Percentiles rank a stretch among this genome's conserved stretches.
Conservation (phyloP, 805 yeast genomes). For the Starmera pachycereana region DNA sequence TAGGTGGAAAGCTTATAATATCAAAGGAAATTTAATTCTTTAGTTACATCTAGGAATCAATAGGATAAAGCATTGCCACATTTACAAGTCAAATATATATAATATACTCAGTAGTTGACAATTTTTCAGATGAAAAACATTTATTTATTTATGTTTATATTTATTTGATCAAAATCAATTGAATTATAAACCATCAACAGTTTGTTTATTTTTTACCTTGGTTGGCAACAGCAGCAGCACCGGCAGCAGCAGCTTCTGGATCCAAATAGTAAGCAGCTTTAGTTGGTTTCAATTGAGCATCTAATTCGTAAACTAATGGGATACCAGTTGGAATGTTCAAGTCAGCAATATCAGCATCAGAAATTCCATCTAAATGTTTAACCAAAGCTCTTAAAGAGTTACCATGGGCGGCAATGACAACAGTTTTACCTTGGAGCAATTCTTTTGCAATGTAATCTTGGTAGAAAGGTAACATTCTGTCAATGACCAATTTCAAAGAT, state of each 20-base stretch:
- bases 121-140: too few species aligned
- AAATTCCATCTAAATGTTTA: constrained; percentile 88
- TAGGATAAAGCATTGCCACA: too few species aligned
- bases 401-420: constrained; percentile 93
- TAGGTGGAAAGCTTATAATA: too few species aligned
- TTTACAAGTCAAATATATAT: too few species aligned
- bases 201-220: constrained; percentile 63
- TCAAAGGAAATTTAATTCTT: too few species aligned
- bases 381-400: constrained; percentile 96
- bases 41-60: too few species aligned
- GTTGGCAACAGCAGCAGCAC: constrained; percentile 98
- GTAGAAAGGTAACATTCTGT: constrained; percentile 96
- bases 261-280: constrained; percentile 94
- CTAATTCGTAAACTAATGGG: constrained; percentile 94
- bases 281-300: constrained; percentile 74
- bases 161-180: too few species aligned
- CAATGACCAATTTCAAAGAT: constrained; percentile 89
- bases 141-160: too few species aligned
- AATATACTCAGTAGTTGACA: too few species aligned
- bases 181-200: background rate
- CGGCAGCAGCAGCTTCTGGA: constrained; percentile 99
- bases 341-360: constrained; percentile 86
- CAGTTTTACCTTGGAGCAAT: constrained; percentile 80
- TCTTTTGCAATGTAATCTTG: constrained; percentile 83
- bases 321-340: constrained; percentile 98